phyloP scores from a whole-genome alignment of 176 grass and related monocot species.

The Avena insularis region DNA sequence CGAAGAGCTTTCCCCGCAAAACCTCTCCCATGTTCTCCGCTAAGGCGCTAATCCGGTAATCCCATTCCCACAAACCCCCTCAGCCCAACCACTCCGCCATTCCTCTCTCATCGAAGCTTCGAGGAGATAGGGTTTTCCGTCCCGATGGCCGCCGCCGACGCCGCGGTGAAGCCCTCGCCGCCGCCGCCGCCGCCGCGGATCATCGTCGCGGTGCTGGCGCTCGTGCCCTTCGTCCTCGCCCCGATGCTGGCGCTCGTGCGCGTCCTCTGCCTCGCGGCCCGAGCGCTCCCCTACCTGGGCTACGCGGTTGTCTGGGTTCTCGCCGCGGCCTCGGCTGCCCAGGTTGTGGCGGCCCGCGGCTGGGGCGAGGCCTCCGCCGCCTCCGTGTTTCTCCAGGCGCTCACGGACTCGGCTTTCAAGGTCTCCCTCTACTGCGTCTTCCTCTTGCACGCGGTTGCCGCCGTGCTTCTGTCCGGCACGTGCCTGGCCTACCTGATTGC shows the following conservation, averaged over 20 bases:
- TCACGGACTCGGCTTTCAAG: neutral
- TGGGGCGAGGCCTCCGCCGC: constrained; percentile 2
- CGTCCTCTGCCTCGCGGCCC: neutral
- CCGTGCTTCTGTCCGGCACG: neutral
- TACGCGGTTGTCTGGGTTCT: neutral
- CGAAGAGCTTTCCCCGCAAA: neutral
- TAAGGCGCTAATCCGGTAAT: neutral
- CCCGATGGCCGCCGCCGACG: constrained; percentile 8
- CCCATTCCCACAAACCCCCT: constrained; percentile 6
- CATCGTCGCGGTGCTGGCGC: neutral
- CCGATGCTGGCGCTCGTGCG: neutral
- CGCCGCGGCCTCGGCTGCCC: neutral
- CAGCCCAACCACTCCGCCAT: neutral
- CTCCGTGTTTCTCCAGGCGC: neutral
- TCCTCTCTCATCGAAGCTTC: neutral
- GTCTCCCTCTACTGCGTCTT: neutral
- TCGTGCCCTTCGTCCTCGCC: neutral
- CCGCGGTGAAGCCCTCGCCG: neutral
- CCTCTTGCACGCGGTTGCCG: neutral
- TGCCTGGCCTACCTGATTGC: neutral
- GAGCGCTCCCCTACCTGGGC: constrained; percentile 2
- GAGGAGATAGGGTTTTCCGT: neutral
- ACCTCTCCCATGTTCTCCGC: neutral
- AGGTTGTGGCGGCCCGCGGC: neutral
- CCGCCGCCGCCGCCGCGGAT: neutral